phyloP scores from a whole-genome alignment of 2,329 filamentous ascomycete species.

The Neoarthrinium moseri region DNA sequence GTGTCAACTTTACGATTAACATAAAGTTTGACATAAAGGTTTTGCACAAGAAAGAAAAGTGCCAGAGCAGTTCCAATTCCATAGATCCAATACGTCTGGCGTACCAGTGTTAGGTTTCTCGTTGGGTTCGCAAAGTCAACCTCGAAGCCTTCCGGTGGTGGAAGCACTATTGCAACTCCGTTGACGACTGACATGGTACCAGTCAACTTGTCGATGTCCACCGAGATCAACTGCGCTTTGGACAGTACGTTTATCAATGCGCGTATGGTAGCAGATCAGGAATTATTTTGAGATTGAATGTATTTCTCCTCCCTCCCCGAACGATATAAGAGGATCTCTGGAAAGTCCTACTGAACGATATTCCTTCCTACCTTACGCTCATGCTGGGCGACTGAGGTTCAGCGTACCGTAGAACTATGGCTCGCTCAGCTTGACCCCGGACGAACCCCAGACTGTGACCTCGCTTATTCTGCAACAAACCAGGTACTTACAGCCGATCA shows the following conservation, averaged over 20 bases:
- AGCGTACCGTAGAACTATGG: too few species aligned
- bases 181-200: neutral
- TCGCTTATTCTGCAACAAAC: neutral
- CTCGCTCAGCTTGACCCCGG: neutral
- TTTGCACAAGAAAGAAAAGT: conserved; percentile 12
- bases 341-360: too few species aligned
- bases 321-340: too few species aligned
- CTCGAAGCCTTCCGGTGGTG: conserved; percentile 10
- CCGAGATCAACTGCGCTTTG: too few species aligned
- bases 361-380: neutral
- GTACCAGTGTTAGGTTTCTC: neutral
- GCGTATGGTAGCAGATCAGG: too few species aligned
- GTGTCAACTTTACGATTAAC: neutral
- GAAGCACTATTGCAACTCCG: neutral
- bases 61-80: conserved; percentile 10
- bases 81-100: conserved; percentile 11
- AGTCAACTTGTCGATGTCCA: neutral
- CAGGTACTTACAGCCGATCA: neutral
- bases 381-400: too few species aligned
- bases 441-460: neutral
- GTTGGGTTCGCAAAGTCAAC: conserved; percentile 12
- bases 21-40: conserved; percentile 11
- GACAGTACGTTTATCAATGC: too few species aligned
- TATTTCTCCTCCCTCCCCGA: too few species aligned
- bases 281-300: too few species aligned